phyloP scores from a whole-genome alignment of 805 yeast species.

The Starmerella vaccinii region DNA sequence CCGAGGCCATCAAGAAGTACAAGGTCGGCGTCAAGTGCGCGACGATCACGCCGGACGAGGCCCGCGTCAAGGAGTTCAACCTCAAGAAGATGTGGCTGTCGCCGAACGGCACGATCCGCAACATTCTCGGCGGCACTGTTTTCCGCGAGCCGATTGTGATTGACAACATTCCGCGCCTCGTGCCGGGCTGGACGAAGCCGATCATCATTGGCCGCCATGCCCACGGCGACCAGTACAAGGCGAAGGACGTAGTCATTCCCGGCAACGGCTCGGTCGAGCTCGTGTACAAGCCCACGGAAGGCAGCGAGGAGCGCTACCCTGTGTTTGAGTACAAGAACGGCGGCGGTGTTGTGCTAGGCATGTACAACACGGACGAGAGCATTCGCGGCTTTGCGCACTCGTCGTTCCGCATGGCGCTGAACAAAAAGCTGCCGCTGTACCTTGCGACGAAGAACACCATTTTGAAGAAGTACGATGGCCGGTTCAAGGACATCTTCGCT shows the following conservation, averaged over 20 bases:
- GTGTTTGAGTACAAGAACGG: slow-evolving; percentile 56
- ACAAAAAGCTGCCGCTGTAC: slow-evolving; percentile 67
- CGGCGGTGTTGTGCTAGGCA: slow-evolving; percentile 74
- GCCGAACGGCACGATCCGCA: slow-evolving; percentile 95
- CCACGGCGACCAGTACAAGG: slow-evolving; percentile 92
- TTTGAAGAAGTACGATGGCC: slow-evolving; percentile 85
- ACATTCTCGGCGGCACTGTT: slow-evolving; percentile 90
- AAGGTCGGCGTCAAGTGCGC: slow-evolving; percentile 96
- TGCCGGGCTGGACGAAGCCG: slow-evolving; percentile 90
- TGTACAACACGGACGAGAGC: slow-evolving; percentile 94
- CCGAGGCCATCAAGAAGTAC: slow-evolving; percentile 76
- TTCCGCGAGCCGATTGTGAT: slow-evolving; percentile 95
- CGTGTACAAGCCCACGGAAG: slow-evolving; percentile 61
- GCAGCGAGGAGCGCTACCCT: slow-evolving; percentile 45
- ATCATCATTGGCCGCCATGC: slow-evolving; percentile 97
- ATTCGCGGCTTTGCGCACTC: slow-evolving; percentile 86
- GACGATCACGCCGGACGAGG: slow-evolving; percentile 91
- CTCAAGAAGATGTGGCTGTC: slow-evolving; percentile 96
- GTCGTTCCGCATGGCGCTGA: slow-evolving; percentile 78
- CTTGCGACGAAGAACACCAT: slow-evolving; percentile 92
- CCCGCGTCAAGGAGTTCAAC: slow-evolving; percentile 79
- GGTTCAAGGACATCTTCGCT: slow-evolving; percentile 90
- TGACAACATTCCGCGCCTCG: slow-evolving; percentile 74
- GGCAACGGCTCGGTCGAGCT: slow-evolving; percentile 70
- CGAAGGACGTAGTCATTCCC: slow-evolving; percentile 74